Conservation (phyloP, 2,329 filamentous ascomycete species). For the Nectriaceae sp. region DNA sequence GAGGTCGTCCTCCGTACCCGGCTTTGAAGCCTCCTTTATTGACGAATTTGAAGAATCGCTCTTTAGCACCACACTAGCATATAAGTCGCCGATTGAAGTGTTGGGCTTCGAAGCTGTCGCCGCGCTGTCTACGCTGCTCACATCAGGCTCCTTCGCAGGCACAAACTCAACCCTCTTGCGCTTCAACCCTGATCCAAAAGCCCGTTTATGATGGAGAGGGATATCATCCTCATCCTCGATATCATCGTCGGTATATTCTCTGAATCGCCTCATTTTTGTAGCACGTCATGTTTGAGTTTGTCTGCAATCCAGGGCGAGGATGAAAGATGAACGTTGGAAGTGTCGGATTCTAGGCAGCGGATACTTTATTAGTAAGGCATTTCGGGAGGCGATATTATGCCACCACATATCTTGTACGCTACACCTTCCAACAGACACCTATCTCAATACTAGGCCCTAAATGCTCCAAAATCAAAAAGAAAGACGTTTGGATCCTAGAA, state of each 20-base stretch:
- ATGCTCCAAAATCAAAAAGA: too few species aligned
- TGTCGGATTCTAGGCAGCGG: too few species aligned
- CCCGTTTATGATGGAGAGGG: conserved; percentile 53
- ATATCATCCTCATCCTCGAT: conserved; percentile 45
- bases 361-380: too few species aligned
- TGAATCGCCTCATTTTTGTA: conserved; percentile 29
- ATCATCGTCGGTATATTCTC: conserved; percentile 22
- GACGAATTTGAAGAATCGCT: conserved; percentile 11
- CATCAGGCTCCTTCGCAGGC: conserved; percentile 47
- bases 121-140: conserved; percentile 15
- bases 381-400: too few species aligned
- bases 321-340: not conserved
- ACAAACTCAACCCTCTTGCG: conserved; percentile 59
- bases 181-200: conserved; percentile 59
- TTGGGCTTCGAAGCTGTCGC: conserved; percentile 14
- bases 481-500: too few species aligned
- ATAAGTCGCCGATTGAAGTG: conserved; percentile 54
- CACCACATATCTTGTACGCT: too few species aligned
- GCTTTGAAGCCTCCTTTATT: conserved; percentile 11
- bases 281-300: not conserved
- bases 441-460: too few species aligned
- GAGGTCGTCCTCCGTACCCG: conserved; percentile 15
- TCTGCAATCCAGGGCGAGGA: not conserved
- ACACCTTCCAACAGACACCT: too few species aligned
- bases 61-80: conserved; percentile 66